These are phyloP conservation scores for Zygoascus hellenicus DNA, from an alignment of 1,139 yeast genomes.

Conservation along the genomic window DNA sequence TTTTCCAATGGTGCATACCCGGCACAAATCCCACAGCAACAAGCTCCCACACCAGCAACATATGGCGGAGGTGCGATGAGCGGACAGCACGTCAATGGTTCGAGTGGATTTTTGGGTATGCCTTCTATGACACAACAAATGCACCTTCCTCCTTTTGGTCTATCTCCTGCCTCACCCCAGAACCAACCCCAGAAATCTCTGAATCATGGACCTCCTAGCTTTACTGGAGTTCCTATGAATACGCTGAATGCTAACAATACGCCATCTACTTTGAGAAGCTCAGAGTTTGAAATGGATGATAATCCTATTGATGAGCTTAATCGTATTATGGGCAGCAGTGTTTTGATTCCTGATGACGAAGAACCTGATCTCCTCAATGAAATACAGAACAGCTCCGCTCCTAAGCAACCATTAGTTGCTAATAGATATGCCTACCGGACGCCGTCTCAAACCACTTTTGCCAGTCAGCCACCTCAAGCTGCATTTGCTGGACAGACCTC, in stretches of 20 bases:
- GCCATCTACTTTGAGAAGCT: neutral
- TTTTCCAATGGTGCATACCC: neutral
- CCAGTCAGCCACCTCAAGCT: too few relatives aligned
- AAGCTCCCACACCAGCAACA: slow-evolving; percentile 7
- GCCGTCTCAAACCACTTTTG: neutral
- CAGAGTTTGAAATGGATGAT: slow-evolving; percentile 11
- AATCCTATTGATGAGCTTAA: slow-evolving; percentile 22
- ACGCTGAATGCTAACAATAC: neutral
- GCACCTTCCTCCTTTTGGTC: slow-evolving; percentile 6
- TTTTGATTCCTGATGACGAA: slow-evolving; percentile 23
- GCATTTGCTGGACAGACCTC: too few relatives aligned
- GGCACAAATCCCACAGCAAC: slow-evolving; percentile 10
- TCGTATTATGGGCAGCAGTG: slow-evolving; percentile 24
- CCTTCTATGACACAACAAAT: slow-evolving; percentile 6
- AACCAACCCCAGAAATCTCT: slow-evolving; percentile 8
- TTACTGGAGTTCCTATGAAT: slow-evolving; percentile 5
- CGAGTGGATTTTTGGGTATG: slow-evolving; percentile 4
- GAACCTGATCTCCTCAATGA: slow-evolving; percentile 14
- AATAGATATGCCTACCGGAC: neutral
- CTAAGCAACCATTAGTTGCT: neutral
- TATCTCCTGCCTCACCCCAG: slow-evolving; percentile 7
- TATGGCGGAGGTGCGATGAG: neutral
- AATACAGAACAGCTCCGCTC: neutral
- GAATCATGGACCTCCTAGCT: neutral
- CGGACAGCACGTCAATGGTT: neutral